phyloP scores from a whole-genome alignment of 2,329 filamentous ascomycete genomes.

The Golovinomyces cichoracearum region DNA sequence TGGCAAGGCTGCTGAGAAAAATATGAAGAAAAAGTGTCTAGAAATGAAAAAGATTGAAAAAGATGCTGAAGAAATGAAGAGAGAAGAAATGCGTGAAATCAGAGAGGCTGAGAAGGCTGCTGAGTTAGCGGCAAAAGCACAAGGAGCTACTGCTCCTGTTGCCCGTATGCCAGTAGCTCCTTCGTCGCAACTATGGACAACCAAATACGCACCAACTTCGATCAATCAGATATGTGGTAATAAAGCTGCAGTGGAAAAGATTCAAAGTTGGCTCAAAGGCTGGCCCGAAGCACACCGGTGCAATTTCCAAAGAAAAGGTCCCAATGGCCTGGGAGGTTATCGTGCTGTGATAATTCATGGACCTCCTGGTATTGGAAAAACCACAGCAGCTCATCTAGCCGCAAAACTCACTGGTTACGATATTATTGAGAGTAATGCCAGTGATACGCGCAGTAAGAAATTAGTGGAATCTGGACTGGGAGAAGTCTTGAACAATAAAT shows the following conservation, averaged over 20 bases:
- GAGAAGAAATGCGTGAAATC: slow-evolving; percentile 39
- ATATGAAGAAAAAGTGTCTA: slow-evolving; percentile 57
- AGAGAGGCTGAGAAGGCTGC: slow-evolving; percentile 24
- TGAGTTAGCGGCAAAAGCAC: slow-evolving; percentile 16
- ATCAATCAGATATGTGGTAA: slow-evolving; percentile 85
- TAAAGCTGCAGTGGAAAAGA: slow-evolving; percentile 66
- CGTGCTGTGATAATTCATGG: slow-evolving; percentile 89
- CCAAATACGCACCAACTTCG: slow-evolving; percentile 74
- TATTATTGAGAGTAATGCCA: slow-evolving; percentile 82
- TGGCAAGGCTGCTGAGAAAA: slow-evolving; percentile 66
- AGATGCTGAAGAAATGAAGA: slow-evolving; percentile 65
- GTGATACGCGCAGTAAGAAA: slow-evolving; percentile 87
- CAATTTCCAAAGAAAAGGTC: slow-evolving; percentile 56
- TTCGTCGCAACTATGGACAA: slow-evolving; percentile 59
- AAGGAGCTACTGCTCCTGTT: slow-evolving; percentile 17
- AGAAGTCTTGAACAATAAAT: slow-evolving; percentile 82
- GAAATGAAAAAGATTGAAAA: slow-evolving; percentile 62
- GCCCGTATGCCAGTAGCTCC: slow-evolving; percentile 18
- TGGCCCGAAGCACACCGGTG: slow-evolving; percentile 59
- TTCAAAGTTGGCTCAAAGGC: slow-evolving; percentile 62
- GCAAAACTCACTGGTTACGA: slow-evolving; percentile 85
- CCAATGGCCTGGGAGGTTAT: slow-evolving; percentile 59
- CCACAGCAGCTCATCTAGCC: slow-evolving; percentile 80
- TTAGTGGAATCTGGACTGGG: slow-evolving; percentile 69
- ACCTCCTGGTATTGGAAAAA: slow-evolving; percentile 90